These are phyloP conservation scores for Auriscalpium vulgare DNA, from an alignment of 768 basidiomycete species.

Conservation along the genomic window DNA sequence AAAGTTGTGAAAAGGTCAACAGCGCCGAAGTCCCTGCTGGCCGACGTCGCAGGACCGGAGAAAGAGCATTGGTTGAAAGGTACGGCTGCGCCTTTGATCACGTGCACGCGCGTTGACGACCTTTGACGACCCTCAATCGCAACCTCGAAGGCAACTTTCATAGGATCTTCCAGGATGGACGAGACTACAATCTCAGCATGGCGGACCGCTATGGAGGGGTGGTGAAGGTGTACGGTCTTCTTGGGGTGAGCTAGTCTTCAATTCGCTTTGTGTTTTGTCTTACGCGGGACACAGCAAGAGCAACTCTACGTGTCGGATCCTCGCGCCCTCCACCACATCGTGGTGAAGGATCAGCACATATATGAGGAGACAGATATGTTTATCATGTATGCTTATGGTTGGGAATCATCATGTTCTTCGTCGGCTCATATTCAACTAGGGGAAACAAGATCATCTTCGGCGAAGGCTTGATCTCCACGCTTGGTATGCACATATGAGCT, in stretches of 20 bases:
- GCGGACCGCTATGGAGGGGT: conserved; percentile 26
- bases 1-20: conserved; percentile 11
- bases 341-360: neutral
- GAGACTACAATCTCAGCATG: conserved; percentile 24
- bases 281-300: conserved; percentile 1
- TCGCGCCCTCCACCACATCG: conserved; percentile 8
- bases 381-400: too few relatives aligned
- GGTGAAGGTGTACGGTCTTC: conserved; percentile 26
- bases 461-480: neutral
- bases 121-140: too few relatives aligned
- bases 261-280: neutral
- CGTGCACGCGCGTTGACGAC: neutral
- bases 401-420: neutral
- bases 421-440: neutral
- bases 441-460: neutral
- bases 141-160: conserved; percentile 25
- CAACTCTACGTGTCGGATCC: conserved; percentile 18
- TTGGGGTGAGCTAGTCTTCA: conserved; percentile 21
- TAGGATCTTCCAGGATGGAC: conserved; percentile 25
- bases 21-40: conserved; percentile 13
- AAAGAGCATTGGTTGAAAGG: conserved; percentile 31
- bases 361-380: neutral
- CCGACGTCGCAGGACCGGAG: conserved; percentile 21
- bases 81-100: neutral
- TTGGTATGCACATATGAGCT: neutral